phyloP scores from a whole-genome alignment of 1,139 yeast genomes.

The Geotrichum restrictum region DNA sequence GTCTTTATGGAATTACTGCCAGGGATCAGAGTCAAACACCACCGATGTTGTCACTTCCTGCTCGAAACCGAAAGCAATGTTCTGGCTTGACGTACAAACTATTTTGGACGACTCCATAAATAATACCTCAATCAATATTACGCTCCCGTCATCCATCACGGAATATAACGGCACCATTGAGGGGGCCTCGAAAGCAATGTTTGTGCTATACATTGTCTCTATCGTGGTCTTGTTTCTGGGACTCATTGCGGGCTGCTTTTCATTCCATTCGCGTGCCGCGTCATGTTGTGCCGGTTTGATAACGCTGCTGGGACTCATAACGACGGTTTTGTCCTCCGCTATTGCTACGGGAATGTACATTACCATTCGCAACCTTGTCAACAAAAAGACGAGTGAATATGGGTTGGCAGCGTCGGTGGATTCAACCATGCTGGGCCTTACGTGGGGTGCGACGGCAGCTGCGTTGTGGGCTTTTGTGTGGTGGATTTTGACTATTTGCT shows the following conservation, averaged over 20 bases:
- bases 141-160: slow-evolving; percentile 22
- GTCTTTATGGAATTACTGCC: slow-evolving; percentile 73
- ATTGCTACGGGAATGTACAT: slow-evolving; percentile 46
- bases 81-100: slow-evolving; percentile 59
- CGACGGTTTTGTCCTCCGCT: slow-evolving; percentile 38
- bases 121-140: slow-evolving; percentile 29
- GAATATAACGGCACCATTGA: slow-evolving; percentile 39
- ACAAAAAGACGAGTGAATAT: slow-evolving; percentile 35
- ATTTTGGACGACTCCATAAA: slow-evolving; percentile 47
- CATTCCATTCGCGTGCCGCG: slow-evolving; percentile 39
- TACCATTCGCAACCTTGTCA: slow-evolving; percentile 41
- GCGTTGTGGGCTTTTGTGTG: slow-evolving; percentile 41
- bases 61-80: slow-evolving; percentile 43
- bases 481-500: slow-evolving; percentile 45
- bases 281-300: slow-evolving; percentile 38
- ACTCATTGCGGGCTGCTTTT: slow-evolving; percentile 41
- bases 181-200: slow-evolving; percentile 45
- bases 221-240: slow-evolving; percentile 43
- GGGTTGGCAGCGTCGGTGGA: slow-evolving; percentile 44
- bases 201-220: slow-evolving; percentile 47
- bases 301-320: slow-evolving; percentile 29
- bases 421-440: slow-evolving; percentile 40
- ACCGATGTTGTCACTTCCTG: slow-evolving; percentile 41
- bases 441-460: slow-evolving; percentile 48
- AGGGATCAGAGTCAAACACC: slow-evolving; percentile 42